A percentile compares a stretch with the other conserved stretches of the same genome.
These are phyloP conservation scores for Fraxinus albicans DNA, from an alignment of 305 asterid genomes.

Conservation along the genomic window DNA sequence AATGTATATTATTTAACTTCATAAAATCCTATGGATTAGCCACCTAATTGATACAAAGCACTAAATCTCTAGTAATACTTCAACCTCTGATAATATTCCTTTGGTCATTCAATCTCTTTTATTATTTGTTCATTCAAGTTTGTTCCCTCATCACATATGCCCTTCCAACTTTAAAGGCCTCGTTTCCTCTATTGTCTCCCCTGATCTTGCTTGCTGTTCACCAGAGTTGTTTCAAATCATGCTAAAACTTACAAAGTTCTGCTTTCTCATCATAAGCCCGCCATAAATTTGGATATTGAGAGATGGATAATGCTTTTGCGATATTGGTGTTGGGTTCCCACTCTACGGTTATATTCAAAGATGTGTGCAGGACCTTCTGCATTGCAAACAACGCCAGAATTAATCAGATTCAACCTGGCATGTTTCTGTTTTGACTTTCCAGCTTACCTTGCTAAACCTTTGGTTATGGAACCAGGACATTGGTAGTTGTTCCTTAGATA, in stretches of 20 bases:
- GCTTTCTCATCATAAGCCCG: not conserved
- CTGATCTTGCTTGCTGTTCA: not conserved
- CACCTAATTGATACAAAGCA: not conserved
- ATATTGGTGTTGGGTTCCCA: not conserved
- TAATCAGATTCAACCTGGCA: not conserved
- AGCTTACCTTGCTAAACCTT: not conserved
- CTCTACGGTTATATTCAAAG: not conserved
- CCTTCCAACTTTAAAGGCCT: not conserved
- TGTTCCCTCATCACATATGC: not conserved
- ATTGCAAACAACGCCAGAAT: not conserved
- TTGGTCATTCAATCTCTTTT: not conserved
- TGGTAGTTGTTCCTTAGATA: not conserved
- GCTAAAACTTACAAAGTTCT: not conserved
- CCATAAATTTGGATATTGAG: not conserved
- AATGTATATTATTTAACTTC: not conserved
- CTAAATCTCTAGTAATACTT: not conserved
- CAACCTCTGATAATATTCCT: not conserved
- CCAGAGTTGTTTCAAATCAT: not conserved
- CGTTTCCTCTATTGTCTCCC: not conserved
- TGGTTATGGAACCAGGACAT: not conserved
- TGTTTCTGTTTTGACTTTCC: not conserved
- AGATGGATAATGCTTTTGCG: not conserved
- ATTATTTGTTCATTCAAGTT: not conserved
- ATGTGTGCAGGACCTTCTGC: not conserved
- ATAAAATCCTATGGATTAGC: not conserved